Base-by-base conservation (phyloP, 352 stramenopile species). In the Phytophthora uliginosa region DNA sequence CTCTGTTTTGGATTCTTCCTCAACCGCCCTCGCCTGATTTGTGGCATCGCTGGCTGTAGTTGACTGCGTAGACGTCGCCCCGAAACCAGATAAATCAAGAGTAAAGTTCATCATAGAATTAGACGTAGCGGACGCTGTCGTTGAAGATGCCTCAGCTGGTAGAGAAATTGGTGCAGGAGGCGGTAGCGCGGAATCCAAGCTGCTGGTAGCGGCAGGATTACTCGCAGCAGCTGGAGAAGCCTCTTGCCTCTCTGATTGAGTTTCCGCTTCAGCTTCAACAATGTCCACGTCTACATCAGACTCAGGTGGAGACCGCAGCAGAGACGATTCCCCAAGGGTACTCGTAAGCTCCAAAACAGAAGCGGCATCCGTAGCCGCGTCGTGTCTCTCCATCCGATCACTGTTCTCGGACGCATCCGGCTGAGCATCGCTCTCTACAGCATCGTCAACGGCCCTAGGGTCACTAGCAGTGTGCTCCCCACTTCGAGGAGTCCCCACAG, bases 321-420 rank as follows among this genome's bases (percentile, higher is more conserved):
- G 70, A 2, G 89, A 95, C 9, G 85, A 95, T 67, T 95, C 88
- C 13, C 86, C 88, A 48, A 97, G 79, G 22, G 89, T 94, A 59
- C 90, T 97, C 6, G 90, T 85, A 60, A 97, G 77, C n/a, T 89
- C 90, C 60, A 89, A 78, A 26, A 97, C 89, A 22, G 89, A 95
- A 48, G 88, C 90, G 15, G 90, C 83, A 40, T 96, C 89, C 3
- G 78, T 83, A 24, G 72, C 65, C 5, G 58, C 50, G 24, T 79
- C 71, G 36, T 61, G 52, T 34, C 38, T 64, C 10, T 77, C 59
- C 18, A 13, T 50, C 12, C 31, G 68, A 36, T 77, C 66, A 24
- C 18, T 67, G 20, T 42, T 70, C 9, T 48, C 34, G 58, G 54
- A 47, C 34, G 56, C 40, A 59, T 64, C 40, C 8, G 52, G 26